phyloP scores from a whole-genome alignment of 2,329 filamentous ascomycete genomes.

The Trichoderma cornu-damae region DNA sequence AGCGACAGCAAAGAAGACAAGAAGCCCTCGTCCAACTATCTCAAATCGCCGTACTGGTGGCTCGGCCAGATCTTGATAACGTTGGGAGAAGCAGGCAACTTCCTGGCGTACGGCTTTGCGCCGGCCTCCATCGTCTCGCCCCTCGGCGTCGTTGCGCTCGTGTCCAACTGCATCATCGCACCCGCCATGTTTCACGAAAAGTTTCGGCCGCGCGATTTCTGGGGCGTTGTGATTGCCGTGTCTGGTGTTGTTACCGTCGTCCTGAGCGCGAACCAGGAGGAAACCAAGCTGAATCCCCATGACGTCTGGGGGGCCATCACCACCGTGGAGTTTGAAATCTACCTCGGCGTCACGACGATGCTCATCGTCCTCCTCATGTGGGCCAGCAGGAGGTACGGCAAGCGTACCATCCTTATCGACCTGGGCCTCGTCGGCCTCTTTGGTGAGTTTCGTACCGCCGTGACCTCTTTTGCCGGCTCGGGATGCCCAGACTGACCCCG shows the following conservation, averaged over 20 bases:
- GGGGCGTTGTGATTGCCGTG: constrained; percentile 83
- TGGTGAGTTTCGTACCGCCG: constrained; percentile 51
- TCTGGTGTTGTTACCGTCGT: constrained; percentile 88
- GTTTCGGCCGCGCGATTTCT: constrained; percentile 78
- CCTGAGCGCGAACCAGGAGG: constrained; percentile 80
- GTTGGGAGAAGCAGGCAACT: constrained; percentile 90
- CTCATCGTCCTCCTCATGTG: constrained; percentile 76
- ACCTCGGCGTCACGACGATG: constrained; percentile 68
- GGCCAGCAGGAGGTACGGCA: constrained; percentile 77
- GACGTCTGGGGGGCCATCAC: constrained; percentile 89
- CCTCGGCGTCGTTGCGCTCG: constrained; percentile 89
- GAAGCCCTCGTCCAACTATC: constrained; percentile 61
- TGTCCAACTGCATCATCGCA: constrained; percentile 96
- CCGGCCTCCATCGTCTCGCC: constrained; percentile 96
- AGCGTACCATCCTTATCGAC: constrained; percentile 82
- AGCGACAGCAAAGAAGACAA: constrained; percentile 27
- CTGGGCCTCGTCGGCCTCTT: constrained; percentile 89
- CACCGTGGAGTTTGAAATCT: constrained; percentile 83
- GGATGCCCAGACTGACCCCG: too few relatives aligned
- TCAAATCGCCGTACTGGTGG: constrained; percentile 96
- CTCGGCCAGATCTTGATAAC: constrained; percentile 87
- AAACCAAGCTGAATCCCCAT: constrained; percentile 83
- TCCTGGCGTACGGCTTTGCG: constrained; percentile 94
- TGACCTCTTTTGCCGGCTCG: not conserved
- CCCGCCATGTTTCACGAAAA: constrained; percentile 88